Conservation (phyloP, 2,329 filamentous ascomycete species). For the Cephalotrichum gorgonifer region DNA sequence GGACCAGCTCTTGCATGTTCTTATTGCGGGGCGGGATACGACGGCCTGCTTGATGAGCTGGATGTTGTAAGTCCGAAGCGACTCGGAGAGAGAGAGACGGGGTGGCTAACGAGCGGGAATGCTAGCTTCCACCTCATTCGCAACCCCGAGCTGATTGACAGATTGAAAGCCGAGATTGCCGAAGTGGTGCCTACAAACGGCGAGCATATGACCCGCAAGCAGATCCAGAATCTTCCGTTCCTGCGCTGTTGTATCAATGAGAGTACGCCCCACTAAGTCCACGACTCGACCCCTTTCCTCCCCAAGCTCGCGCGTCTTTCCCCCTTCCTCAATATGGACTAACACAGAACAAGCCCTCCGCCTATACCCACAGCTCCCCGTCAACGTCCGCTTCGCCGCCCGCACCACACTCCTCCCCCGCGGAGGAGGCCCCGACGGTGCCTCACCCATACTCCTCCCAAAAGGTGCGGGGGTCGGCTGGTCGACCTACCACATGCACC, state of each 20-base stretch:
- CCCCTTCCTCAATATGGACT: neutral
- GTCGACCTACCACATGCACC: constrained; percentile 19
- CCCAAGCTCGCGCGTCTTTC: neutral
- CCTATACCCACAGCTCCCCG: constrained; percentile 21
- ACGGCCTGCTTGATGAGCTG: constrained; percentile 12
- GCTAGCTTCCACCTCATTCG: neutral
- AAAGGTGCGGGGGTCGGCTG: constrained; percentile 18
- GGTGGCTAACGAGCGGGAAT: neutral
- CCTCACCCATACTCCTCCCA: constrained; percentile 17
- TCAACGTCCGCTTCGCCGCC: constrained; percentile 19
- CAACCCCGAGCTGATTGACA: constrained; percentile 3
- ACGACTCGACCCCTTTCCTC: neutral
- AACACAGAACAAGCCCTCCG: constrained; percentile 13
- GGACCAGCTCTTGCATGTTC: constrained; percentile 10
- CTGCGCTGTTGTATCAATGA: neutral
- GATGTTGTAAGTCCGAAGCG: constrained; percentile 9
- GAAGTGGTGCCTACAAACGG: neutral
- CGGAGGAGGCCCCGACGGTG: constrained; percentile 24
- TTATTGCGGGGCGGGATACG: constrained; percentile 14
- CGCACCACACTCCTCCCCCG: constrained; percentile 20
- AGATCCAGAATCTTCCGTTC: neutral
- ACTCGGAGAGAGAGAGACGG: neutral
- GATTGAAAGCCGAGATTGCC: neutral
- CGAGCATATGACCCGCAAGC: neutral
- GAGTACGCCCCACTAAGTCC: neutral